Evolutionary conservation across 768 basidiomycete species (phyloP).

Genomic region (Tremella mesenterica): DNA sequence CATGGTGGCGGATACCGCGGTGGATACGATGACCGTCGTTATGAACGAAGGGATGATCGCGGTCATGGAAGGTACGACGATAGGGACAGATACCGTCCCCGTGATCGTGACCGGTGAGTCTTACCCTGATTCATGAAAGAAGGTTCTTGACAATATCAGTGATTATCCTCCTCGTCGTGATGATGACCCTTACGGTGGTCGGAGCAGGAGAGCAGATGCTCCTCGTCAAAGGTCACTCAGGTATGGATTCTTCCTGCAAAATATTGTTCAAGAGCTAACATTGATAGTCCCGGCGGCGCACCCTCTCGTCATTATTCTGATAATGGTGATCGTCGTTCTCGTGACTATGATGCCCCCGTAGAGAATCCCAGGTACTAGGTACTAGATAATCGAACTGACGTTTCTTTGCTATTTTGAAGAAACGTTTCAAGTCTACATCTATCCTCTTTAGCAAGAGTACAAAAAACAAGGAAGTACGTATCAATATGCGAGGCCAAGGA

Average conservation of each 20-base stretch:
- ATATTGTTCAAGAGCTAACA: background rate
- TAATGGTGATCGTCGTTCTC: conserved; percentile 37
- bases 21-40: conserved; percentile 24
- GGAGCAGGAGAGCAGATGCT: conserved; percentile 29
- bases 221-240: conserved; percentile 32
- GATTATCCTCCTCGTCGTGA: conserved; percentile 27
- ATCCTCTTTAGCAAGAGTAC: too few relatives aligned
- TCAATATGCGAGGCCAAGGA: too few relatives aligned
- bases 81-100: too few relatives aligned
- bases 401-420: background rate
- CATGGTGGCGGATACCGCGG: conserved; percentile 4
- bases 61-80: conserved; percentile 25
- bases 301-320: conserved; percentile 29
- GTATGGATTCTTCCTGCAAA: conserved; percentile 14
- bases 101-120: conserved; percentile 14
- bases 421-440: background rate
- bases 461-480: too few relatives aligned
- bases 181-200: conserved; percentile 33
- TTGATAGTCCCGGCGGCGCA: conserved; percentile 9
- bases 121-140: background rate
- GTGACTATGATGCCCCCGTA: conserved; percentile 34
- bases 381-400: background rate
- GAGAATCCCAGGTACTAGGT: conserved; percentile 35
- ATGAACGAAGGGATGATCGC: conserved; percentile 23
- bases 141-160: background rate